These are phyloP conservation scores for Kokia cookei DNA, from an alignment of 441 rosid species.

Conservation along the genomic window DNA sequence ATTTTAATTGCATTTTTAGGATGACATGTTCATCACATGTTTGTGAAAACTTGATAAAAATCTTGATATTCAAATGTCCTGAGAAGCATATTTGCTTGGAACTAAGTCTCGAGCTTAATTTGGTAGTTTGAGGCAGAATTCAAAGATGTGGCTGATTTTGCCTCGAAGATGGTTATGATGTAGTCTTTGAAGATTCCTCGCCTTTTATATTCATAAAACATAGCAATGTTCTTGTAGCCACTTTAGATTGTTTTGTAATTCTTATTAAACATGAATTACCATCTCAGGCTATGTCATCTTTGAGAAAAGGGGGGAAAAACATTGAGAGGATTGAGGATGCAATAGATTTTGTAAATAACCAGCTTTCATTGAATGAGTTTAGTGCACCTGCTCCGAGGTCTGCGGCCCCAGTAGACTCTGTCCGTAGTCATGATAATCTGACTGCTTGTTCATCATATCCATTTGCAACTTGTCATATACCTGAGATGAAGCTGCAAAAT, in stretches of 20 bases:
- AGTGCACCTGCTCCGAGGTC: background rate
- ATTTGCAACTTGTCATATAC: constrained; percentile 18
- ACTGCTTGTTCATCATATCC: constrained; percentile 23
- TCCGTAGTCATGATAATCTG: constrained; percentile 34
- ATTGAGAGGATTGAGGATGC: constrained; percentile 47
- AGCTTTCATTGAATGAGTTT: constrained; percentile 38
- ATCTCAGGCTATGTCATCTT: constrained; percentile 39
- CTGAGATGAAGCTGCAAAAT: constrained; percentile 20
- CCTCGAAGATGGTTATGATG: background rate
- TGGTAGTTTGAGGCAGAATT: background rate
- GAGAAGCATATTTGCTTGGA: background rate
- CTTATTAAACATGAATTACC: constrained; percentile 4
- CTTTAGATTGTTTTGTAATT: background rate
- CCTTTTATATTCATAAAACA: background rate
- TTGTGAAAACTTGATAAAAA: background rate
- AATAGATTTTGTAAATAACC: constrained; percentile 65
- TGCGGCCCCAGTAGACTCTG: constrained; percentile 12
- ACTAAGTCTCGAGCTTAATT: background rate
- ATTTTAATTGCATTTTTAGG: background rate
- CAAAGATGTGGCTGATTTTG: background rate
- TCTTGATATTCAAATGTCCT: background rate
- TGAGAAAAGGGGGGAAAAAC: constrained; percentile 26
- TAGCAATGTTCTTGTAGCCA: background rate
- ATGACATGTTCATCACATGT: constrained; percentile 4
- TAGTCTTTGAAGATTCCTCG: background rate